A percentile compares a stretch with the other conserved stretches of the same genome.
phyloP scores from a whole-genome alignment of 1,284 basidiomycete species.

The Cerrena zonata region DNA sequence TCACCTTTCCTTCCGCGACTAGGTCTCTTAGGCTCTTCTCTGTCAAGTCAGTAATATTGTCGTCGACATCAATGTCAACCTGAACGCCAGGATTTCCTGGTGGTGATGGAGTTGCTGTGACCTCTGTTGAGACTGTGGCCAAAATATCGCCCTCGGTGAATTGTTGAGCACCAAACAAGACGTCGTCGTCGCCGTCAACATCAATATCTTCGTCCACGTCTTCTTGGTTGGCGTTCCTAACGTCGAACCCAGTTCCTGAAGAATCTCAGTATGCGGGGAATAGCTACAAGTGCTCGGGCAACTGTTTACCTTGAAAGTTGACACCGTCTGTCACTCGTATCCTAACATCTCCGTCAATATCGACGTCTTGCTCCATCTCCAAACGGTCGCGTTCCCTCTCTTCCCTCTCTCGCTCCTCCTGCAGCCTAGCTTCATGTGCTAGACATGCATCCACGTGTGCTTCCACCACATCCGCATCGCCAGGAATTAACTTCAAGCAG shows the following conservation, averaged over 20 bases:
- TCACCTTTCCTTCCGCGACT: conserved; percentile 45
- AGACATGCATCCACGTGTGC: conserved; percentile 75
- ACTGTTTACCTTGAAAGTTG: conserved; percentile 31
- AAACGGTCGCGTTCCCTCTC: conserved; percentile 27
- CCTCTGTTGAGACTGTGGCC: conserved; percentile 10
- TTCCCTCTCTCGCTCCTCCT: conserved; percentile 38
- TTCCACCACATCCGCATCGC: conserved; percentile 65
- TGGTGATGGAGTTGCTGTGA: conserved; percentile 5
- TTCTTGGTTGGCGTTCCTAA: conserved; percentile 45
- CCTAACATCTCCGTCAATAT: conserved; percentile 25
- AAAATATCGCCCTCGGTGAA: conserved; percentile 70
- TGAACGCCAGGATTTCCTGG: conserved; percentile 24
- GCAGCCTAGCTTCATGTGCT: conserved; percentile 38
- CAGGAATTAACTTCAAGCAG: conserved; percentile 49
- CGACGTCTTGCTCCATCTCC: conserved; percentile 26
- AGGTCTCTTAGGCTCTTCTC: conserved; percentile 28
- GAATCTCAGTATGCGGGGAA: conserved; percentile 1
- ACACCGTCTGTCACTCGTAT: conserved; percentile 30
- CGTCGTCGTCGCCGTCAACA: conserved; percentile 70
- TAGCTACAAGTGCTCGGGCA: not conserved
- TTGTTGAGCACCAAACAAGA: conserved; percentile 58
- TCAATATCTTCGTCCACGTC: conserved; percentile 76
- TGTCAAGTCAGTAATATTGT: conserved; percentile 11
- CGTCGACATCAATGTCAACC: conserved; percentile 4
- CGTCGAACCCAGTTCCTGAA: conserved; percentile 59